Evolutionary conservation across 1,284 basidiomycete genomes (phyloP).

Genomic region (Malassezia psittaci): DNA sequence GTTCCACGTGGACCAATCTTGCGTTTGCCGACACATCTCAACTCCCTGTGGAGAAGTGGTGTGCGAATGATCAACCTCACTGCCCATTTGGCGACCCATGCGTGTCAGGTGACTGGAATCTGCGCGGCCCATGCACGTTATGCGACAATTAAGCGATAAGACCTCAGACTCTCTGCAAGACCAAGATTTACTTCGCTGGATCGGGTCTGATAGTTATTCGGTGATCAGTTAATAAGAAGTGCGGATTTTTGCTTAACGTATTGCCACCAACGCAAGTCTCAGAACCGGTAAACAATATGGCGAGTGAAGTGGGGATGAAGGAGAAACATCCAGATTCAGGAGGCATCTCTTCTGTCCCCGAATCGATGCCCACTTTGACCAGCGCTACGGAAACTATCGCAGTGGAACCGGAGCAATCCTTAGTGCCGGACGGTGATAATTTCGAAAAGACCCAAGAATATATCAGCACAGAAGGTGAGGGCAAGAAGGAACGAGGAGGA

Average conservation of each 20-base stretch:
- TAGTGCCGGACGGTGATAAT: background rate
- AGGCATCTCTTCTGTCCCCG: slow-evolving; percentile 6
- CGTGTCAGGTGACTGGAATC: no score
- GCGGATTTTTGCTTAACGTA: background rate
- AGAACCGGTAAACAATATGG: no score
- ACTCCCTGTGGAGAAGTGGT: no score
- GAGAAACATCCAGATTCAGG: background rate
- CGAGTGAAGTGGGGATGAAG: background rate
- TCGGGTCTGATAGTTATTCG: background rate
- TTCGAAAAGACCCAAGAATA: slow-evolving; percentile 1
- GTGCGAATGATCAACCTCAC: no score
- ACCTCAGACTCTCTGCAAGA: no score
- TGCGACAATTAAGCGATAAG: no score
- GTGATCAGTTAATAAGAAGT: background rate
- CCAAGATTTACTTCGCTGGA: no score
- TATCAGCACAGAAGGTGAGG: background rate
- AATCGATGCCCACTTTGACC: slow-evolving; percentile 19
- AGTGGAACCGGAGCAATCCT: background rate
- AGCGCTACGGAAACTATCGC: slow-evolving; percentile 4
- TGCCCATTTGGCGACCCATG: no score
- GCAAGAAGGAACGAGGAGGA: slow-evolving; percentile 19
- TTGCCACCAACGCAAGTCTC: no score
- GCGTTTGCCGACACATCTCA: background rate
- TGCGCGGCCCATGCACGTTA: no score
- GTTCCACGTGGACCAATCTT: background rate